phyloP scores from a whole-genome alignment of 2,329 filamentous ascomycete genomes.

The Cladophialophora psammophila region DNA sequence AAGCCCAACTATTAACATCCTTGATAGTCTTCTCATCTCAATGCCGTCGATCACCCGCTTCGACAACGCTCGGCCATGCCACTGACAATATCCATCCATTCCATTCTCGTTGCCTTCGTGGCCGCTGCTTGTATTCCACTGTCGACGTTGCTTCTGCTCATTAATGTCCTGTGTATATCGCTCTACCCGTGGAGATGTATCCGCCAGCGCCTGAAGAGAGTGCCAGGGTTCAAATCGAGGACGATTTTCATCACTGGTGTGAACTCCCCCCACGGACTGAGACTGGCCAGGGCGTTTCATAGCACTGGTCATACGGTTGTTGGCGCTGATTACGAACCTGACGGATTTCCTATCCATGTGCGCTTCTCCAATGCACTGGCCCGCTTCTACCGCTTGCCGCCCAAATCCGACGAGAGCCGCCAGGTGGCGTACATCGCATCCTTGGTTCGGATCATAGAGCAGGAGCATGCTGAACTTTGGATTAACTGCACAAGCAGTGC shows the following conservation, averaged over 20 bases:
- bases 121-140: conserved; percentile 57
- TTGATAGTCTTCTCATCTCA: background rate
- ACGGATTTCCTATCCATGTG: conserved; percentile 58
- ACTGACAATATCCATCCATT: conserved; percentile 46
- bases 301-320: conserved; percentile 72
- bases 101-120: conserved; percentile 55
- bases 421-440: conserved; percentile 59
- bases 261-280: conserved; percentile 73
- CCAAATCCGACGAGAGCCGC: conserved; percentile 16
- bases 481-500: conserved; percentile 73
- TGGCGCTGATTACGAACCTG: conserved; percentile 68
- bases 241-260: conserved; percentile 76
- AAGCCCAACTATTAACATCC: background rate
- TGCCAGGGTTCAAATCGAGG: conserved; percentile 53
- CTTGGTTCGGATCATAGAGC: conserved; percentile 65
- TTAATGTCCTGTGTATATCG: conserved; percentile 47
- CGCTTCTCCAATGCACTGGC: conserved; percentile 66
- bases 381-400: conserved; percentile 59
- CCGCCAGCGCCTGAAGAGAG: conserved; percentile 42
- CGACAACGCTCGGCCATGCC: background rate
- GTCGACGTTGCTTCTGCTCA: conserved; percentile 53
- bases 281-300: conserved; percentile 70
- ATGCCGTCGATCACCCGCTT: background rate
- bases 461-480: conserved; percentile 73
- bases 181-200: conserved; percentile 41